Percentiles rank a stretch among this genome's conserved stretches.
Evolutionary conservation across 2,329 filamentous ascomycete genomes (phyloP).

Genomic region (Aureobasidium uvarum): DNA sequence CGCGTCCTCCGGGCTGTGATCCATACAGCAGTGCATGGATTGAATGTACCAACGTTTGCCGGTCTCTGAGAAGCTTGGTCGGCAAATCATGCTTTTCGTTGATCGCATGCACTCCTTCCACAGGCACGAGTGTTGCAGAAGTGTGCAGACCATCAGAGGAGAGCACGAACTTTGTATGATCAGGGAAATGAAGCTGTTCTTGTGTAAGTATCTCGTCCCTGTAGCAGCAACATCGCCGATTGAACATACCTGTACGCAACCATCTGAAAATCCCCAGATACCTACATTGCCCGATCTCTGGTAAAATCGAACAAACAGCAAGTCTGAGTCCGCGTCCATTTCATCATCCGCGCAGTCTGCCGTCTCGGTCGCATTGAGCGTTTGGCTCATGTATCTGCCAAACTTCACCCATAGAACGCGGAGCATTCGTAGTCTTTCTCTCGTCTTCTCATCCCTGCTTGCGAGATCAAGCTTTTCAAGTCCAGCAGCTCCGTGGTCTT

Average conservation of each 20-base stretch:
- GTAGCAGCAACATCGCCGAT: neutral
- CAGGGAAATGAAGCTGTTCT: conserved; percentile 77
- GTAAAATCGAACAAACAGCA: conserved; percentile 69
- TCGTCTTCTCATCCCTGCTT: conserved; percentile 39
- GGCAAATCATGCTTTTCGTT: conserved; percentile 58
- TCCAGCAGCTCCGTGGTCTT: conserved; percentile 65
- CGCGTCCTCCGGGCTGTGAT: conserved; percentile 48
- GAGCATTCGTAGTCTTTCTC: conserved; percentile 55
- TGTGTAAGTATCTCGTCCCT: conserved; percentile 9
- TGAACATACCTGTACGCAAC: conserved; percentile 65
- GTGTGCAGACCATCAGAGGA: conserved; percentile 72
- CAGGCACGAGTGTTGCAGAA: conserved; percentile 72
- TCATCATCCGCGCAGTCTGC: conserved; percentile 46
- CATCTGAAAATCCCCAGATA: conserved; percentile 78
- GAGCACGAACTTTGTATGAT: conserved; percentile 81
- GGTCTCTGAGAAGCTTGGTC: conserved; percentile 67
- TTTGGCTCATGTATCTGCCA: conserved; percentile 64
- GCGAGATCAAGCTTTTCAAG: conserved; percentile 42
- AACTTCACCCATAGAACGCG: conserved; percentile 66
- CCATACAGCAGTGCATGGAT: conserved; percentile 69
- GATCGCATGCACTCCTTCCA: conserved; percentile 67
- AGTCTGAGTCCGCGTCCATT: conserved; percentile 6
- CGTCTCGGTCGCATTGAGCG: conserved; percentile 43
- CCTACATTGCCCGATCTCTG: conserved; percentile 78
- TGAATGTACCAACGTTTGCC: conserved; percentile 69